Evolutionary conservation across 805 yeast species (phyloP).

Genomic region (Metschnikowia cubensis): DNA sequence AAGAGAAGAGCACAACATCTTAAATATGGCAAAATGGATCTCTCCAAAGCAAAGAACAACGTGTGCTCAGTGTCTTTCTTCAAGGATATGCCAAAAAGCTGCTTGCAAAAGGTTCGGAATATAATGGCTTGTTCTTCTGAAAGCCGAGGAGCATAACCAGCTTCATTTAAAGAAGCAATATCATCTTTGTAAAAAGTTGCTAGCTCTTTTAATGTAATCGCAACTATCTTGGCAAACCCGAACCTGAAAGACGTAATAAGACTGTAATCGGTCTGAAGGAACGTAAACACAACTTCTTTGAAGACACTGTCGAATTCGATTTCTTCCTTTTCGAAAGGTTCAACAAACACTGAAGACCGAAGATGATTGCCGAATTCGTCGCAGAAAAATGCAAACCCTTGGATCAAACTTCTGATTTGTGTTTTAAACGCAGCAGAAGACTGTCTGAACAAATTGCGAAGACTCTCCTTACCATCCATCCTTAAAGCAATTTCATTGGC

Average conservation of each 20-base stretch:
- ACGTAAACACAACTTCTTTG: constrained; percentile 36
- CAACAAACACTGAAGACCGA: constrained; percentile 17
- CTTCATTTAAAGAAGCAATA: neutral
- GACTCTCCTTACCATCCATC: constrained; percentile 32
- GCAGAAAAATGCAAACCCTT: constrained; percentile 13
- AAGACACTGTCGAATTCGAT: constrained; percentile 29
- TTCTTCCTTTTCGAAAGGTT: constrained; percentile 23
- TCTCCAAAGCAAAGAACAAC: constrained; percentile 11
- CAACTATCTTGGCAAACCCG: constrained; percentile 27
- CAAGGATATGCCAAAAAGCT: neutral
- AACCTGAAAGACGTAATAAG: constrained; percentile 32
- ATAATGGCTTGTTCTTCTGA: constrained; percentile 18
- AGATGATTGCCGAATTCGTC: constrained; percentile 10
- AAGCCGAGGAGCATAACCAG: neutral
- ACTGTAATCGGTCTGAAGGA: constrained; percentile 45
- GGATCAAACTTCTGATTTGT: constrained; percentile 42
- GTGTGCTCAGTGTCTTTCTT: neutral
- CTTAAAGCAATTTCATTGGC: constrained; percentile 60
- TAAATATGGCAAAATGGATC: constrained; percentile 27
- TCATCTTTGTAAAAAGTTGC: constrained; percentile 7
- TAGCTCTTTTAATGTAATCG: constrained; percentile 21
- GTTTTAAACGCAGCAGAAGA: constrained; percentile 28
- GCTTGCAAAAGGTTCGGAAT: constrained; percentile 14
- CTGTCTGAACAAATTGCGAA: constrained; percentile 21
- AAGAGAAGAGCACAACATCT: constrained; percentile 32